A percentile compares a stretch with the other conserved stretches of the same genome.
Evolutionary conservation across 148 eudicot genomes (phyloP).

Genomic region (Vaccinium darrowii): DNA sequence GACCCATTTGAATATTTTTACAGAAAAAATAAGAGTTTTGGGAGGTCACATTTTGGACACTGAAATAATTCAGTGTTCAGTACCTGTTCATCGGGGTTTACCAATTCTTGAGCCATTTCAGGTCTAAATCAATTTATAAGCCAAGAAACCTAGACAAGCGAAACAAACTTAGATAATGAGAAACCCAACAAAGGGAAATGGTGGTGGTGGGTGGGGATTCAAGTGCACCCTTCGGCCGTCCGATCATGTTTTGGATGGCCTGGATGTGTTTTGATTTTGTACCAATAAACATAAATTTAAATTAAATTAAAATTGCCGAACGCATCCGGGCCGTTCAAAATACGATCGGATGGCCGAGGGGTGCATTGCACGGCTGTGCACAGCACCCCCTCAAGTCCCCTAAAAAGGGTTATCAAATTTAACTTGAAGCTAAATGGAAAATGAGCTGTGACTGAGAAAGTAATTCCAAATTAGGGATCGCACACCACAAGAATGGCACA

Average conservation of each 20-base stretch:
- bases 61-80: neutral
- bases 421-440: neutral
- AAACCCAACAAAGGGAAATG: conserved; percentile 12
- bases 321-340: no score
- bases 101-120: conserved; percentile 27
- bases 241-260: no score
- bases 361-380: no score
- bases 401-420: neutral
- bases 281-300: no score
- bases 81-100: conserved; percentile 36
- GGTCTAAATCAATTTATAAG: neutral
- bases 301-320: no score
- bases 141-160: neutral
- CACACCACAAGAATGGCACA: neutral
- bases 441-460: neutral
- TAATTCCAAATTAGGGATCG: neutral
- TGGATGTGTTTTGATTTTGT: no score
- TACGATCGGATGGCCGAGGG: no score
- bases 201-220: no score
- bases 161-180: neutral
- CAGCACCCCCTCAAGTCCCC: no score
- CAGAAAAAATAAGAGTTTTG: neutral
- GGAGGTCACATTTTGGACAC: neutral
- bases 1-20: neutral
- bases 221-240: no score